These are phyloP conservation scores for Aurantiochytrium sp. DNA, from an alignment of 108 stramenopile genomes.

Conservation along the genomic window DNA sequence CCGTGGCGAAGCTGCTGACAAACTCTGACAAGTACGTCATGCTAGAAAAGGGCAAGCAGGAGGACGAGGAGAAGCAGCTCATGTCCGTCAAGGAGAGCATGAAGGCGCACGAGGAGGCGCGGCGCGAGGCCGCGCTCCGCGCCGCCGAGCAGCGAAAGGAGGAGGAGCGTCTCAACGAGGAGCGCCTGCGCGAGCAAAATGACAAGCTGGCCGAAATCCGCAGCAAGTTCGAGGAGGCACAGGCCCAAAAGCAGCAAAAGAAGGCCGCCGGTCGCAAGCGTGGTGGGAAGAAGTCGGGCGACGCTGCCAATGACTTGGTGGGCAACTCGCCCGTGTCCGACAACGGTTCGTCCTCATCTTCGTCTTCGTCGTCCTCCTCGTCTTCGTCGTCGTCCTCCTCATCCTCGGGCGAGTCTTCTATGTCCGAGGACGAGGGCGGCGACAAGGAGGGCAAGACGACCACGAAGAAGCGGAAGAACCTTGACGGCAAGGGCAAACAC, in stretches of 20 bases:
- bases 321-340: background rate
- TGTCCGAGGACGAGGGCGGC: background rate
- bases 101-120: background rate
- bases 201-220: background rate
- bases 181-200: background rate
- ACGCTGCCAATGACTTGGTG: background rate
- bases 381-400: no score
- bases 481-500: background rate
- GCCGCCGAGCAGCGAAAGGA: background rate
- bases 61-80: background rate
- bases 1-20: background rate
- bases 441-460: background rate
- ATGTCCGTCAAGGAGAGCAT: background rate
- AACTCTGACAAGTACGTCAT: background rate
- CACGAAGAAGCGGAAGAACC: background rate
- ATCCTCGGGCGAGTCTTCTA: background rate
- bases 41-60: background rate
- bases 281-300: background rate
- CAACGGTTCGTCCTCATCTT: background rate
- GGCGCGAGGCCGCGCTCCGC: background rate
- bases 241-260: constrained; percentile 15
- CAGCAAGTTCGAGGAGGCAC: background rate
- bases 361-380: background rate
- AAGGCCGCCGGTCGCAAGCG: background rate
- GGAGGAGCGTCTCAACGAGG: background rate